Base-by-base conservation (phyloP, 306 rosid species). In the Prunus fruticosa region DNA sequence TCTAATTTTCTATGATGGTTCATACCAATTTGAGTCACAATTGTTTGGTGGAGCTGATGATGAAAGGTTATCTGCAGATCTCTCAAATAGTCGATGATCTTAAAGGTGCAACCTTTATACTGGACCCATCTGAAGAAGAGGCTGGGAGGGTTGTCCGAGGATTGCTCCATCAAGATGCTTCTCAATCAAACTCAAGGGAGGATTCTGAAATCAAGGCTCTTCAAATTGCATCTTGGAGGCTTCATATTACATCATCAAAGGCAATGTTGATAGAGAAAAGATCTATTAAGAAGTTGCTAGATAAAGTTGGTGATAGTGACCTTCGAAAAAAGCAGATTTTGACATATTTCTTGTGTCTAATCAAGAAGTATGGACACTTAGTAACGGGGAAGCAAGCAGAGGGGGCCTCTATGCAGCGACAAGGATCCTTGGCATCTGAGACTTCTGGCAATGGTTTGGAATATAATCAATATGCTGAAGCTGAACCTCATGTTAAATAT, bases 121-220 rank as follows among this genome's bases (percentile, higher is more conserved):
- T 91, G 32, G 86, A 91, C 71, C 76, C 91, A 72, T 83, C 78
- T 62, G 98, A 88, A 74, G 96, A 81, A 82, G 96, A 82, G 81
- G 89, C 91, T 58, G 93, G 96, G 81, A 87, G 77, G 87, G 83
- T 82, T 65, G 8, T 90, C 80, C 80, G 71, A 63, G 80, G 87
- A 47, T 72, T 90, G 85, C 82, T 91, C 68, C 87, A 86, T 75
- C 82, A 67, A 71, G 82, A 43, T 54, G 23, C 79, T 76, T 81
- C 86, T 34, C 62, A 83, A 51, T 80, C 96, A 10, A 90, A 87
- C 71, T 84, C 88, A 65, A 5, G 6, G 67, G 93, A 88, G 76
- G 73, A 20, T 28, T 84, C 83, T 77, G 91, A 89, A 75, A 74
- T 86, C 67, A 80, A 68, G 80, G 78, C 89, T 81, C 82, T 93